Evolutionary conservation across 2,329 filamentous ascomycete species (phyloP).

Genomic region (Cercospora zeae-maydis): DNA sequence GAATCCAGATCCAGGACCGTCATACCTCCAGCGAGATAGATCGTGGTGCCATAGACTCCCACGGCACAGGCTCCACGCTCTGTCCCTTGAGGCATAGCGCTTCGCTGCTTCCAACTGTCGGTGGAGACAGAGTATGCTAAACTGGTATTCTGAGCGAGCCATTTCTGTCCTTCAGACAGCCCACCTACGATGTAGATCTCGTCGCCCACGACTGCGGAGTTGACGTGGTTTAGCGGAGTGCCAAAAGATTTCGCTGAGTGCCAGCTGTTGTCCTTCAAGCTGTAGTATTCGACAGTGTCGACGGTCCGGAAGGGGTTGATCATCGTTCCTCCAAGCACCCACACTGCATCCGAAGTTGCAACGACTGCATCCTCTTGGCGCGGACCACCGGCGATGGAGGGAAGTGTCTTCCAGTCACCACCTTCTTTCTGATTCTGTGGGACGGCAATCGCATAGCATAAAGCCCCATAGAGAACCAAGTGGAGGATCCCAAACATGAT

Average conservation of each 20-base stretch:
- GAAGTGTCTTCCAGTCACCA: constrained; percentile 3
- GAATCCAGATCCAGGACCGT: not conserved
- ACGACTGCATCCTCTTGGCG: constrained; percentile 14
- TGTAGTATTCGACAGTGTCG: constrained; percentile 10
- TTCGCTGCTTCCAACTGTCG: not conserved
- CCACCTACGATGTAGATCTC: constrained; percentile 11
- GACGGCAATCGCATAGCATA: not conserved
- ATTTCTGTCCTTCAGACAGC: not conserved
- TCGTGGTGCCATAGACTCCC: constrained; percentile 4
- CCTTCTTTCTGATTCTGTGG: not conserved
- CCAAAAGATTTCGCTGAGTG: constrained; percentile 4
- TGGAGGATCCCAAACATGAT: not conserved
- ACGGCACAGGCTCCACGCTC: constrained; percentile 13
- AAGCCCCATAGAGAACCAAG: not conserved
- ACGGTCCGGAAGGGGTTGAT: not conserved
- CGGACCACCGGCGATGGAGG: not conserved
- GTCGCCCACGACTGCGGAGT: constrained; percentile 2
- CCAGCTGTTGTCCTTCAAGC: constrained; percentile 1
- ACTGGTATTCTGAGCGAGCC: constrained; percentile 4
- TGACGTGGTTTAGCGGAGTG: constrained; percentile 9
- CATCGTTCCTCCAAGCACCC: constrained; percentile 4
- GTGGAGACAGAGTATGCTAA: not conserved
- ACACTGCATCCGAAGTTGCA: constrained; percentile 7
- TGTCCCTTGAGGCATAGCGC: constrained; percentile 5
- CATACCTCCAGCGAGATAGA: constrained; percentile 16